Conservation (phyloP, 2,329 filamentous ascomycete genomes). For the Penicillium sumatraense region DNA sequence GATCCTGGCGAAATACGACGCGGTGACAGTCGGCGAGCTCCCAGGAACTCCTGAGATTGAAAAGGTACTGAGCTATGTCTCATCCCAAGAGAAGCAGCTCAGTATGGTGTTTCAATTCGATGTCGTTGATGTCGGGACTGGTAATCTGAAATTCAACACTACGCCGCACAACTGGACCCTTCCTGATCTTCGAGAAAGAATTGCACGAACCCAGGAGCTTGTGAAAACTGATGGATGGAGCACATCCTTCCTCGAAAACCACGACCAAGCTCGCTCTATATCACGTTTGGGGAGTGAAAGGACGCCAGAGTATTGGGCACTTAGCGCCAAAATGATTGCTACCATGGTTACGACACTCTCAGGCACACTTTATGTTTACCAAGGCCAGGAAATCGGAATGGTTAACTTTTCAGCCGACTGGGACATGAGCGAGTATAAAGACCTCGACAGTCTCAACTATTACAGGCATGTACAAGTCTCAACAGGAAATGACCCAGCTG, state of each 20-base stretch:
- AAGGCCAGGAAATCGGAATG: slow-evolving; percentile 67
- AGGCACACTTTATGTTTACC: slow-evolving; percentile 64
- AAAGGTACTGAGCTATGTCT: slow-evolving; percentile 65
- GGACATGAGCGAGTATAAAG: slow-evolving; percentile 50
- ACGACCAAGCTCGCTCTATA: slow-evolving; percentile 63
- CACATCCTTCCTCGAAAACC: slow-evolving; percentile 67
- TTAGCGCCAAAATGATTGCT: slow-evolving; percentile 59
- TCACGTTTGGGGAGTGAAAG: slow-evolving; percentile 59
- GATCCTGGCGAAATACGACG: slow-evolving; percentile 63
- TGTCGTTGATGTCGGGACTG: slow-evolving; percentile 61
- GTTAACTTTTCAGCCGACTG: slow-evolving; percentile 57
- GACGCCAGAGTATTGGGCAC: slow-evolving; percentile 49
- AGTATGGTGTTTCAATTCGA: slow-evolving; percentile 67
- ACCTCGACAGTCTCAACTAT: slow-evolving; percentile 53
- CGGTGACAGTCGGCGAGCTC: slow-evolving; percentile 74
- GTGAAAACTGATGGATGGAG: slow-evolving; percentile 56
- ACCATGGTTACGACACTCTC: slow-evolving; percentile 54
- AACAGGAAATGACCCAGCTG: slow-evolving; percentile 40
- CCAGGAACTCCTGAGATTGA: slow-evolving; percentile 64
- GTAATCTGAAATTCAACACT: slow-evolving; percentile 53
- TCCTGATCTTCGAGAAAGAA: slow-evolving; percentile 53
- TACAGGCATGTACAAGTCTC: slow-evolving; percentile 44
- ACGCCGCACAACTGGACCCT: slow-evolving; percentile 51
- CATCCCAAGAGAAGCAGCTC: slow-evolving; percentile 62
- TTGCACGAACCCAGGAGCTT: slow-evolving; percentile 57